phyloP scores from a whole-genome alignment of 1,284 basidiomycete species.

The Coniophora puteana region DNA sequence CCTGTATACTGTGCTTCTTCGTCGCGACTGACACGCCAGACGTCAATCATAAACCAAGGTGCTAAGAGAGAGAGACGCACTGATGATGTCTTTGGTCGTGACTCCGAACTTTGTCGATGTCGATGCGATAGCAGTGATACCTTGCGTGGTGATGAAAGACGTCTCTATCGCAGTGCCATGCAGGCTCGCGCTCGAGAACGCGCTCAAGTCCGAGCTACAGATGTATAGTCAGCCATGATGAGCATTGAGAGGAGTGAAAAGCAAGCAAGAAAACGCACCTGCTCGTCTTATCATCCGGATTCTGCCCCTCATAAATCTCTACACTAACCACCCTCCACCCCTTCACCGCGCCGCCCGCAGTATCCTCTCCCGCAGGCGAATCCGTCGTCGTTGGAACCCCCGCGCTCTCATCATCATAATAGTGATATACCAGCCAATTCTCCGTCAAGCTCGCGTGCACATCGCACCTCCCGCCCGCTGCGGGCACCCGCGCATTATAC shows the following conservation, averaged over 20 bases:
- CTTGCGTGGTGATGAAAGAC: constrained; percentile 69
- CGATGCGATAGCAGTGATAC: constrained; percentile 64
- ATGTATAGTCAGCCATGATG: constrained; percentile 3
- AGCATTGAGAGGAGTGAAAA: background rate
- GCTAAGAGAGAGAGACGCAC: constrained; percentile 39
- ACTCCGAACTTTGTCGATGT: constrained; percentile 90
- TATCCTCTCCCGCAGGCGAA: too few relatives aligned
- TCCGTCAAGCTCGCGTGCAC: constrained; percentile 74
- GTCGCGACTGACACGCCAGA: constrained; percentile 62
- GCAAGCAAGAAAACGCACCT: constrained; percentile 45
- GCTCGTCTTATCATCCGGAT: constrained; percentile 59
- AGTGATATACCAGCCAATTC: constrained; percentile 93
- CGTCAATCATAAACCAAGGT: background rate
- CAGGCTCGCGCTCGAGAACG: constrained; percentile 54
- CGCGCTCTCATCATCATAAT: constrained; percentile 57
- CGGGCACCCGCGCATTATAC: constrained; percentile 59
- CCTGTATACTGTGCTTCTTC: constrained; percentile 69
- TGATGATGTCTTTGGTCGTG: constrained; percentile 80
- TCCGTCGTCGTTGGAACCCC: too few relatives aligned
- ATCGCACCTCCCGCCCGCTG: constrained; percentile 46
- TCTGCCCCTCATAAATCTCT: constrained; percentile 81
- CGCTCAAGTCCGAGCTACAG: constrained; percentile 67
- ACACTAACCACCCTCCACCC: constrained; percentile 75
- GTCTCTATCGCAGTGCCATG: constrained; percentile 62
- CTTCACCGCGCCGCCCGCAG: constrained; percentile 54